Base-by-base conservation (phyloP, 1,284 basidiomycete species). In the Phlebopus sp. region DNA sequence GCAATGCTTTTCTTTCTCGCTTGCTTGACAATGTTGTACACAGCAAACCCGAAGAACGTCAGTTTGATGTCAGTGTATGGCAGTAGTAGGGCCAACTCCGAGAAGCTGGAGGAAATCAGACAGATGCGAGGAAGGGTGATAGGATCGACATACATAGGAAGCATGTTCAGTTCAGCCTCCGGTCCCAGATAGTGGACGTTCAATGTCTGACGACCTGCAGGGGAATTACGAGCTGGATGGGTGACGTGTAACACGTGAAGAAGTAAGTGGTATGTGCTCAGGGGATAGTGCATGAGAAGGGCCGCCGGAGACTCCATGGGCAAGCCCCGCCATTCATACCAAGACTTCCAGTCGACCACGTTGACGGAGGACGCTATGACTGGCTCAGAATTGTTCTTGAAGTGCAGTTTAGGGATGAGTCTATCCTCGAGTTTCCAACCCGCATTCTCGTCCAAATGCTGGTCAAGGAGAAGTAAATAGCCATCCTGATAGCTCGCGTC, bases 131-230 rank as follows among this genome's bases (percentile, higher is more conserved):
- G 37, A 37, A 10, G 34, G 15, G 18, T 11, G 1, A 3, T n/a
- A 17, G 0, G 19, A 40, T 25, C 23, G 13, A 64, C 73, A 34
- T 43, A 73, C 73, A 72, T 38, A 23, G 73, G 73, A 18, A 75
- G 54, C 56, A 68, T 73, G 44, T 74, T 75, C 34, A 73, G 63
- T 48, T 74, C 72, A n/a, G 65, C 63, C 53, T 72, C 72, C 5
- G 64, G 58, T 10, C 71, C 71, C 6, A 74, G 53, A 27, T 69
- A 62, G 40, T 74, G 71, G 4, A 74, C 27, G 34, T 54, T 38
- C 19, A 73, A 57, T 14, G 53, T 47, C 18, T 66, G 57, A 37
- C 69, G 62, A 23, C 51, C 34, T 8, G 49, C 48, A 0, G 52
- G 25, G 29, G 50, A 56, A 15, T 59, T 67, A 9, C 52, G 46